Percentiles rank a stretch among this genome's conserved stretches.
These are phyloP conservation scores for Naganishia cerealis DNA, from an alignment of 1,284 basidiomycete species.

Conservation along the genomic window DNA sequence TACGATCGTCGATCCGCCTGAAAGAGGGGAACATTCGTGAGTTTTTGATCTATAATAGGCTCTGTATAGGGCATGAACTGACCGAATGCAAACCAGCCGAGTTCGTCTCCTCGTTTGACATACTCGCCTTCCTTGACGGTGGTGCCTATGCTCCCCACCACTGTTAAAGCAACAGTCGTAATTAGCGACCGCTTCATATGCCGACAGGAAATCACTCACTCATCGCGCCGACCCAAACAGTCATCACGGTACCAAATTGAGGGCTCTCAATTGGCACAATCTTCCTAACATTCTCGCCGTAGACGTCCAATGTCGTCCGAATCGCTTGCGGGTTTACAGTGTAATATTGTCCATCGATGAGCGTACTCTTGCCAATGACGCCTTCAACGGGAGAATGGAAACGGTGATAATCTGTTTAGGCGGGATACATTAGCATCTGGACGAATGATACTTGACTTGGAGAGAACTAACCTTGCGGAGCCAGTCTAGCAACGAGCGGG, in stretches of 20 bases:
- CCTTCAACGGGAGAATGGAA: conserved; percentile 93
- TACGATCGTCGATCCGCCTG: conserved; percentile 86
- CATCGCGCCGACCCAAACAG: conserved; percentile 86
- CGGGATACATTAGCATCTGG: conserved; percentile 32
- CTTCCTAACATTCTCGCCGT: conserved; percentile 88
- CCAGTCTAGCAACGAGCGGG: conserved; percentile 57
- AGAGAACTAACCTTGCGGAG: conserved; percentile 63
- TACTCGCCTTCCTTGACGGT: conserved; percentile 79
- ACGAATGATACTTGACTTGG: not conserved
- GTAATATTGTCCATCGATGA: conserved; percentile 83
- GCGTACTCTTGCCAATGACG: conserved; percentile 72
- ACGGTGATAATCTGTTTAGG: conserved; percentile 76
- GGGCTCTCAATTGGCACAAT: conserved; percentile 83
- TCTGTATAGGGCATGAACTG: conserved; percentile 40
- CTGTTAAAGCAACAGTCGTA: conserved; percentile 31
- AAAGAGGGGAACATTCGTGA: conserved; percentile 25
- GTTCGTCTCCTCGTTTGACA: conserved; percentile 79
- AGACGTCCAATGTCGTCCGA: conserved; percentile 70
- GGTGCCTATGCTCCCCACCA: conserved; percentile 84
- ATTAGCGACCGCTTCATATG: not conserved
- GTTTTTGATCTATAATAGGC: conserved; percentile 9
- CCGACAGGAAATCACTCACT: conserved; percentile 51
- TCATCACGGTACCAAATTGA: conserved; percentile 83
- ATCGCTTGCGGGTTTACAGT: conserved; percentile 70
- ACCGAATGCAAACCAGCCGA: conserved; percentile 93